phyloP scores from a whole-genome alignment of 306 rosid species.

The Prunus dulcis region DNA sequence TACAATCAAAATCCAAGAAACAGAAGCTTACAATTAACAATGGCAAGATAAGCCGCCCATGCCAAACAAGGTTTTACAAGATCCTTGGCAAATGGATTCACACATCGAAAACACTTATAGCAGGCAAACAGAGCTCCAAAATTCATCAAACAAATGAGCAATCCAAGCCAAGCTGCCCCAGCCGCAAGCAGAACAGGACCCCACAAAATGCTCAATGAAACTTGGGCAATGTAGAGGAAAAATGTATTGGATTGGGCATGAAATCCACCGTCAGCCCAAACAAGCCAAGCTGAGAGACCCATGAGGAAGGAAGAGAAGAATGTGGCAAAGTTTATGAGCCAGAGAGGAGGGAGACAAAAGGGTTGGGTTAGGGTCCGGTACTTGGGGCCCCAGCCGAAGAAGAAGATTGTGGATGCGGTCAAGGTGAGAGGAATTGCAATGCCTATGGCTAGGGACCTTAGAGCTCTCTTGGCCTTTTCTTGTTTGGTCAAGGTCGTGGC shows the following conservation, averaged over 20 bases:
- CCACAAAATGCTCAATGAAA: conserved; percentile 52
- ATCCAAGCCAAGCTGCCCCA: conserved; percentile 36
- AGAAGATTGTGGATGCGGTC: conserved; percentile 27
- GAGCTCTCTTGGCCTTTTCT: conserved; percentile 45
- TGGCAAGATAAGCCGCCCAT: conserved; percentile 40
- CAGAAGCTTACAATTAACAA: conserved; percentile 32
- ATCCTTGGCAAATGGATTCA: conserved; percentile 57
- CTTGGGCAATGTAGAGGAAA: conserved; percentile 44
- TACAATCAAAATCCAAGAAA: conserved; percentile 15
- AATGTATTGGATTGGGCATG: conserved; percentile 35
- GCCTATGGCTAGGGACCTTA: conserved; percentile 48
- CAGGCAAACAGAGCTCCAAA: conserved; percentile 41
- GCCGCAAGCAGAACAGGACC: conserved; percentile 54
- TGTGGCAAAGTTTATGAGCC: conserved; percentile 52
- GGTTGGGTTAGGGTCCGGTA: conserved; percentile 36
- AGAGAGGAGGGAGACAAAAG: conserved; percentile 58
- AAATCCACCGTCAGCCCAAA: conserved; percentile 82
- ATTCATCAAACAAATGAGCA: conserved; percentile 29
- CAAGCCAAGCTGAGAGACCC: conserved; percentile 72
- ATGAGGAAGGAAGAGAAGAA: conserved; percentile 48
- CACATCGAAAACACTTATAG: conserved; percentile 35
- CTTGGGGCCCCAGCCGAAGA: conserved; percentile 42
- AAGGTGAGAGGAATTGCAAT: conserved; percentile 41
- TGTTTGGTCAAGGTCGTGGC: conserved; percentile 17
- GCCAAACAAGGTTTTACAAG: conserved; percentile 47